Percentiles rank a stretch among this genome's conserved stretches.
phyloP scores from a whole-genome alignment of 306 rosid genomes.

The Prunus salicina region DNA sequence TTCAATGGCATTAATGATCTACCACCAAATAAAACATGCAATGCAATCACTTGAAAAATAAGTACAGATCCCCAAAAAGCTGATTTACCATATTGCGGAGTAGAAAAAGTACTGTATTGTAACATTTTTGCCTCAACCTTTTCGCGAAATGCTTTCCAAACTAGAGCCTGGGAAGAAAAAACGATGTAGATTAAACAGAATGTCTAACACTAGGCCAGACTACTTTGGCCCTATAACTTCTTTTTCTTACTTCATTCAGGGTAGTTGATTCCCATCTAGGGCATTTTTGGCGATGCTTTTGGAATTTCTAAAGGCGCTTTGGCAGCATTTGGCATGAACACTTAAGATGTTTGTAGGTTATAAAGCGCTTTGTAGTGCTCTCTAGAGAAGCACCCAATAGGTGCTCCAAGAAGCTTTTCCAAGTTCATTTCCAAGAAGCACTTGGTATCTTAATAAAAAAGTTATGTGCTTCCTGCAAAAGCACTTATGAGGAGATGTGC shows the following conservation, averaged over 20 bases:
- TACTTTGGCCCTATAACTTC: conserved; percentile 4
- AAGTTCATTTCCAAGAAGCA: background rate
- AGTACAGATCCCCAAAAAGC: background rate
- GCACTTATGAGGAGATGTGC: background rate
- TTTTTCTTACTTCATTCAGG: background rate
- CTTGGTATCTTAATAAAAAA: too few relatives aligned
- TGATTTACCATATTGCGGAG: conserved; percentile 40
- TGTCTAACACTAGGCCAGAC: background rate
- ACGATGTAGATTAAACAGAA: conserved; percentile 6
- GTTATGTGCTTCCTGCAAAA: background rate
- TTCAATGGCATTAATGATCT: background rate
- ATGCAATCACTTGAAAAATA: background rate
- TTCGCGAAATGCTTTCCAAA: conserved; percentile 43
- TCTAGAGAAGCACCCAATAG: background rate
- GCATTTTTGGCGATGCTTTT: background rate
- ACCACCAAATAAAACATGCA: background rate
- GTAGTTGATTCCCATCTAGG: background rate
- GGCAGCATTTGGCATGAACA: background rate
- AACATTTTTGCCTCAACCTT: conserved; percentile 52
- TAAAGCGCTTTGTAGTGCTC: background rate
- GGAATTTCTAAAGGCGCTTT: background rate
- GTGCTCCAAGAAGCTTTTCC: background rate
- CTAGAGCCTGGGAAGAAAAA: conserved; percentile 41
- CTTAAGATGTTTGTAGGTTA: background rate
- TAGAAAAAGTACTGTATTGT: conserved; percentile 26